phyloP scores from a whole-genome alignment of 2,329 filamentous ascomycete genomes.

The Metarhizium anisopliae region DNA sequence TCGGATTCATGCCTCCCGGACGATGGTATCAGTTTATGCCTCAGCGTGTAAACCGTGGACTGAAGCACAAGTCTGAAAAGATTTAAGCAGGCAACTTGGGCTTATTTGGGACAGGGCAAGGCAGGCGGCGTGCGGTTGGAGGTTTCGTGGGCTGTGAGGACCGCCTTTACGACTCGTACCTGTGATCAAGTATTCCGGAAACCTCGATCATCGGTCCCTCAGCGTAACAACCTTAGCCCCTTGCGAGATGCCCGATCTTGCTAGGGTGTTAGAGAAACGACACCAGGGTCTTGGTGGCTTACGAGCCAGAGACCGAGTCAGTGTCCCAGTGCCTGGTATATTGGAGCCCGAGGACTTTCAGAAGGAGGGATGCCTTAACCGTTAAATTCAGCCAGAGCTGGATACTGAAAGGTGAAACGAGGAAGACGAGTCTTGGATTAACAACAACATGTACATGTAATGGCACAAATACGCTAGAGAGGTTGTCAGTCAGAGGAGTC shows the following conservation, averaged over 20 bases:
- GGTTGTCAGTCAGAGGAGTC: not conserved
- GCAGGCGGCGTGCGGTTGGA: constrained; percentile 1
- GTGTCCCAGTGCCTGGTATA: constrained; percentile 6
- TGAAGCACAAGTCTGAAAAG: not conserved
- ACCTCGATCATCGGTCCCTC: constrained; percentile 26
- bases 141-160: constrained; percentile 24
- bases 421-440: not conserved
- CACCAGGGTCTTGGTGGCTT: constrained; percentile 30
- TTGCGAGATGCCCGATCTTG: constrained; percentile 22
- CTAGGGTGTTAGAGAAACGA: constrained; percentile 23
- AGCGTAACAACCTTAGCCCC: constrained; percentile 32
- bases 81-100: not conserved
- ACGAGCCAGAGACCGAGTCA: constrained; percentile 12
- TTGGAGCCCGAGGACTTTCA: not conserved
- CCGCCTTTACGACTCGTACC: constrained; percentile 26
- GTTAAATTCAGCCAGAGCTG: not conserved
- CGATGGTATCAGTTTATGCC: constrained; percentile 13
- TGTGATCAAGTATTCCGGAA: constrained; percentile 30
- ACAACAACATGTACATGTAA: not conserved
- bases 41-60: constrained; percentile 11
- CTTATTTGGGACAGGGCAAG: constrained; percentile 12
- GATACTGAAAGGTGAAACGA: not conserved
- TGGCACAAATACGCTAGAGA: not conserved
- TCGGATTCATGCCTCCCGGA: constrained; percentile 19
- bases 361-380: not conserved